These are phyloP conservation scores for Metarhizium rileyi DNA, from an alignment of 2,329 filamentous ascomycete genomes.

Conservation along the genomic window DNA sequence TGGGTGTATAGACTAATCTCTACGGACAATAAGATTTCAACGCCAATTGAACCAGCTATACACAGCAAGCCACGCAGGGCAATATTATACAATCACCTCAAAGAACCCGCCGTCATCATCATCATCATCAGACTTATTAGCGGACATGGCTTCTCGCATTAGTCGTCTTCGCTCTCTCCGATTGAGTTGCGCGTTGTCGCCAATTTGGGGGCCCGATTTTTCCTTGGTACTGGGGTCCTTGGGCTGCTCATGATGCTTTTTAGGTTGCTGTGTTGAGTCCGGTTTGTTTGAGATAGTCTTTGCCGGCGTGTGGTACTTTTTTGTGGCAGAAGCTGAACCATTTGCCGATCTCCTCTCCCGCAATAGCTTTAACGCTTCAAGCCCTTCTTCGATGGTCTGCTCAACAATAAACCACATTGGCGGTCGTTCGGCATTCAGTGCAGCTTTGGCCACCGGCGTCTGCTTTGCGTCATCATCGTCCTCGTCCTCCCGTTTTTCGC, in stretches of 20 bases:
- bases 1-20: background rate
- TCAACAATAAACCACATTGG: constrained; percentile 63
- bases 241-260: background rate
- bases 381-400: constrained; percentile 49
- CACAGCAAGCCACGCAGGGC: background rate
- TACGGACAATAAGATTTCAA: background rate
- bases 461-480: constrained; percentile 26
- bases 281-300: background rate
- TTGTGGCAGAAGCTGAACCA: constrained; percentile 7
- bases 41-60: background rate
- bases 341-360: constrained; percentile 38
- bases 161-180: constrained; percentile 24
- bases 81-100: constrained; percentile 8
- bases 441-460: constrained; percentile 30
- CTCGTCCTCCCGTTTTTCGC: constrained; percentile 32
- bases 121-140: constrained; percentile 30
- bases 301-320: constrained; percentile 8
- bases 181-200: constrained; percentile 21
- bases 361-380: constrained; percentile 39
- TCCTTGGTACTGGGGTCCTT: constrained; percentile 4
- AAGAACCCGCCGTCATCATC: constrained; percentile 47
- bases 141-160: constrained; percentile 24
- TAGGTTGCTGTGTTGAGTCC: background rate
- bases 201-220: constrained; percentile 13
- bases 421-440: constrained; percentile 37